phyloP scores from a whole-genome alignment of 441 rosid species.

The Pelargonium australe region DNA sequence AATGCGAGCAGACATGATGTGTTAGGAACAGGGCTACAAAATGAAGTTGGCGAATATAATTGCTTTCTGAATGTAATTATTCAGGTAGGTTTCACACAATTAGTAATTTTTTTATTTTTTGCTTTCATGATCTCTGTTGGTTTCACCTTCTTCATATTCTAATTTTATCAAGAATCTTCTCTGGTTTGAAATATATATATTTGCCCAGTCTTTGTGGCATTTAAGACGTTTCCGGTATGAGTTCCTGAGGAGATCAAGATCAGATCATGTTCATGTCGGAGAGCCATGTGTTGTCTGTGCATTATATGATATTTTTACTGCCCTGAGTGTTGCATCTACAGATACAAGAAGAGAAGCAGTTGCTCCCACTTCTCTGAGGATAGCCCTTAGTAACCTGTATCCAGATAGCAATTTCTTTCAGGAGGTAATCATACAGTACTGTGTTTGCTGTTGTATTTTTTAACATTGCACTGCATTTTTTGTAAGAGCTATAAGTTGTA shows the following conservation, averaged over 20 bases:
- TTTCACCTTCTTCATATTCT: constrained; percentile 1
- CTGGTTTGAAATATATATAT: constrained; percentile 17
- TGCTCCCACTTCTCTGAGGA: constrained; percentile 77
- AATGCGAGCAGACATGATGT: constrained; percentile 33
- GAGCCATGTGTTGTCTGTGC: constrained; percentile 94
- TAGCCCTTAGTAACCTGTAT: constrained; percentile 83
- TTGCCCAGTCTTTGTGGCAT: constrained; percentile 83
- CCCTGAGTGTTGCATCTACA: constrained; percentile 50
- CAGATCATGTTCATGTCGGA: constrained; percentile 80
- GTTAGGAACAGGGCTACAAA: constrained; percentile 79
- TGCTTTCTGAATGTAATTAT: constrained; percentile 95
- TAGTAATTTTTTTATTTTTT: background rate
- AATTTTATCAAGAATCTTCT: constrained; percentile 8
- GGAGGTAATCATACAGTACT: constrained; percentile 47
- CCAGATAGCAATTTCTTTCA: constrained; percentile 88
- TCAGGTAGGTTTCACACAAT: constrained; percentile 45
- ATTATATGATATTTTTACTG: constrained; percentile 62
- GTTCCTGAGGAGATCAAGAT: constrained; percentile 62
- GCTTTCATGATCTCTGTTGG: constrained; percentile 4
- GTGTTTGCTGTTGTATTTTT: constrained; percentile 12
- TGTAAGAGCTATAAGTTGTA: no score
- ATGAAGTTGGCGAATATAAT: constrained; percentile 92
- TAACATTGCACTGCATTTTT: background rate
- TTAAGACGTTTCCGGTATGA: constrained; percentile 65
- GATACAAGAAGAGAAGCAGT: constrained; percentile 61